Percentiles rank a stretch among this genome's conserved stretches.
Conservation (phyloP, 495 filamentous ascomycete genomes). For the Platismatia glauca region DNA sequence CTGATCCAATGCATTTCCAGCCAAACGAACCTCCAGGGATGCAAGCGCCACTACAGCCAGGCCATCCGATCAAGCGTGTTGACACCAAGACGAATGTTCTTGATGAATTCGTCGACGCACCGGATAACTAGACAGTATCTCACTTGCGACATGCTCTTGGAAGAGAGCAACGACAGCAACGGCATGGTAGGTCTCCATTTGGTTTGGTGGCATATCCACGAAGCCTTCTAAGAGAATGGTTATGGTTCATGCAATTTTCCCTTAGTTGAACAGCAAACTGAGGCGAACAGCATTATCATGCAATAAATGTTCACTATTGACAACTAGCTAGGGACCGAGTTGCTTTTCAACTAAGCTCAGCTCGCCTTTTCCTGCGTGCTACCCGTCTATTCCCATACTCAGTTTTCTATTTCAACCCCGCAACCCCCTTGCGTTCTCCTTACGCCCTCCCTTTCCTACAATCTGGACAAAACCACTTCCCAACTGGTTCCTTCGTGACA, state of each 20-base stretch:
- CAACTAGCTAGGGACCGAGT: not conserved
- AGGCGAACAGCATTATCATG: not conserved
- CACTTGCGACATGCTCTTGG: not conserved
- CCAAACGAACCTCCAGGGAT: conserved; percentile 10
- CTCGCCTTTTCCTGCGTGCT: not conserved
- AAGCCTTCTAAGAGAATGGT: not conserved
- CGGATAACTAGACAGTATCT: not conserved
- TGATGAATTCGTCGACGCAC: conserved; percentile 52
- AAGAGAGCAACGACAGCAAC: conserved; percentile 16
- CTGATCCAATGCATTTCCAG: conserved; percentile 11
- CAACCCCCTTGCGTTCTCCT: too few relatives aligned
- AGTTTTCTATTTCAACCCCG: too few relatives aligned
- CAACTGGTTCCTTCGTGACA: conserved; percentile 76
- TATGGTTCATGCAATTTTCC: not conserved
- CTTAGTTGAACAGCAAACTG: not conserved
- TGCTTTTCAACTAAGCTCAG: not conserved
- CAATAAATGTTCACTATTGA: not conserved
- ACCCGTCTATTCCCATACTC: not conserved
- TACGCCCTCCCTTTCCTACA: conserved; percentile 47
- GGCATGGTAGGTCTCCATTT: conserved; percentile 2
- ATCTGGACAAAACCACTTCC: conserved; percentile 85
- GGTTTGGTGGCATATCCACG: not conserved
- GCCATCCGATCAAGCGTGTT: conserved; percentile 32
- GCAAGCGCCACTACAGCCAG: conserved; percentile 27
- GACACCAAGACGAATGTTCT: conserved; percentile 42